Percentiles rank a stretch among this genome's conserved stretches.
phyloP scores from a whole-genome alignment of 805 yeast genomes.

The Komagataella kurtzmanii region DNA sequence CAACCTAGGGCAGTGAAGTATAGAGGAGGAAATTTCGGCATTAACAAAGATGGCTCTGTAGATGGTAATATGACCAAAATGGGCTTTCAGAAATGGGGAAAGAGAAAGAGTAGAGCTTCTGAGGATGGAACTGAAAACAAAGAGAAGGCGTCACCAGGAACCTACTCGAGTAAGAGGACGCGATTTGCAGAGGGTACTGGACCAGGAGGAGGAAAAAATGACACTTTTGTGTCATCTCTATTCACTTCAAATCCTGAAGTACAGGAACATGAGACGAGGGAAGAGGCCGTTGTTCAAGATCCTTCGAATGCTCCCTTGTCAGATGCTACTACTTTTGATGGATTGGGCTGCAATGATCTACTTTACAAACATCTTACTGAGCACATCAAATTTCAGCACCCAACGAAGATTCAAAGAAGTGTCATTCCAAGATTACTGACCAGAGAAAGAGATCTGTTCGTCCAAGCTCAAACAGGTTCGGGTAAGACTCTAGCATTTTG shows the following conservation, averaged over 20 bases:
- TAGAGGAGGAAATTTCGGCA: constrained; percentile 50
- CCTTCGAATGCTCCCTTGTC: constrained; percentile 85
- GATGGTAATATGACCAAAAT: constrained; percentile 7
- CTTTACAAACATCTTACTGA: constrained; percentile 42
- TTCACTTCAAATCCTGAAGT: constrained; percentile 60
- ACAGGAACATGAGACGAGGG: constrained; percentile 19
- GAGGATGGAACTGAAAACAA: neutral
- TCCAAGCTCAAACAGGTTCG: constrained; percentile 96
- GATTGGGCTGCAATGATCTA: constrained; percentile 50
- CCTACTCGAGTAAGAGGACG: neutral
- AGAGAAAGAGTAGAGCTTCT: neutral
- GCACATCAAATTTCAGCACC: constrained; percentile 42
- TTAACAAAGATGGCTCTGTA: constrained; percentile 25
- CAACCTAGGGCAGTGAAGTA: constrained; percentile 71
- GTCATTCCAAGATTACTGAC: constrained; percentile 53
- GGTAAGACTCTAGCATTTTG: constrained; percentile 89
- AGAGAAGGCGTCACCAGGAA: constrained; percentile 1
- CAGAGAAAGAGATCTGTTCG: constrained; percentile 54
- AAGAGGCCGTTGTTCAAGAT: constrained; percentile 8
- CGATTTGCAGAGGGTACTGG: neutral
- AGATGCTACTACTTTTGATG: constrained; percentile 56
- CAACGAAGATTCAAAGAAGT: constrained; percentile 79
- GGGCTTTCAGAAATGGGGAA: constrained; percentile 2
- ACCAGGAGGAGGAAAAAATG: constrained; percentile 33
- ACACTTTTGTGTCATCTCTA: constrained; percentile 72